Evolutionary conservation across 306 rosid species (phyloP).

Genomic region (Lithocarpus polystachyus): DNA sequence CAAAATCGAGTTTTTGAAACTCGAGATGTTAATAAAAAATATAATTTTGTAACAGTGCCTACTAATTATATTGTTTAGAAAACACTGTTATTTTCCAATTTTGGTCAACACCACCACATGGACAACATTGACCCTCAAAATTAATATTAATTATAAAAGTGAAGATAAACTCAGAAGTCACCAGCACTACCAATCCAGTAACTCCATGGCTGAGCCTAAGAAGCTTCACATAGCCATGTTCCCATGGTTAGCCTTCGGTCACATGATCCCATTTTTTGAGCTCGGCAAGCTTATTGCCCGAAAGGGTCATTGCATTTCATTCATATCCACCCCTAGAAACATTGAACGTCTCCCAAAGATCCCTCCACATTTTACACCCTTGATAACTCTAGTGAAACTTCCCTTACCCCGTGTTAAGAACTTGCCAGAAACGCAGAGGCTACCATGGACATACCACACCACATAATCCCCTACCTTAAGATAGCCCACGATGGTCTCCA

Average conservation of each 20-base stretch:
- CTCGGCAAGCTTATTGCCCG: constrained; percentile 53
- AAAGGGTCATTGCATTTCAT: constrained; percentile 41
- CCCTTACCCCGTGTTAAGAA: constrained; percentile 32
- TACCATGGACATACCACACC: constrained; percentile 41
- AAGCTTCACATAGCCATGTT: constrained; percentile 48
- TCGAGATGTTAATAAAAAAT: too few relatives aligned
- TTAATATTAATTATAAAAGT: too few relatives aligned
- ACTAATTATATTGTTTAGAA: too few relatives aligned
- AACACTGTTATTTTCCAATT: too few relatives aligned
- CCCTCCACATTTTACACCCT: constrained; percentile 27
- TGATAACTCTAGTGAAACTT: constrained; percentile 32
- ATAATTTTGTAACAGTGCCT: too few relatives aligned
- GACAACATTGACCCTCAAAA: too few relatives aligned
- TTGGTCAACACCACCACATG: too few relatives aligned
- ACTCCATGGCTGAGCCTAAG: not conserved
- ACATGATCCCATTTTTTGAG: constrained; percentile 42
- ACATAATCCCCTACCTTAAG: constrained; percentile 40
- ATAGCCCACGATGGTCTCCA: constrained; percentile 41
- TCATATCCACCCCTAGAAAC: constrained; percentile 50
- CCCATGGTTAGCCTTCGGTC: constrained; percentile 73
- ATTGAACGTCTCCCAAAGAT: constrained; percentile 53
- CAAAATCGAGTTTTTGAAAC: too few relatives aligned
- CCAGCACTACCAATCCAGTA: too few relatives aligned
- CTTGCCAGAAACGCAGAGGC: constrained; percentile 45
- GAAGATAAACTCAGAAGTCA: too few relatives aligned